Evolutionary conservation across 2,329 filamentous ascomycete genomes (phyloP).

Genomic region (Xylariaceae sp.): DNA sequence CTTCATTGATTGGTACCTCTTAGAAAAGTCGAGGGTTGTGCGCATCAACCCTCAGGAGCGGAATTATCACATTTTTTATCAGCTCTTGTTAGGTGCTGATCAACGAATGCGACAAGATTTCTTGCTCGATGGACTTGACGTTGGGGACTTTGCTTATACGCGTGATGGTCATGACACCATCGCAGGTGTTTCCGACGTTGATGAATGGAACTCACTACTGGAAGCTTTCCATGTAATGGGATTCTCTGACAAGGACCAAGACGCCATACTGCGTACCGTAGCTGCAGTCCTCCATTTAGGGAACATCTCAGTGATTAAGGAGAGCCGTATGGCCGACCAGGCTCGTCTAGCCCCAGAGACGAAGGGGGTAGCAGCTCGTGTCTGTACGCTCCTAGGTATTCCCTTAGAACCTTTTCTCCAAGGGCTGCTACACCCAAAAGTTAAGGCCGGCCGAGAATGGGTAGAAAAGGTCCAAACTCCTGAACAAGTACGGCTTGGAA

Average conservation of each 20-base stretch:
- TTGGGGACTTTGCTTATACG: conserved; percentile 91
- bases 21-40: conserved; percentile 98
- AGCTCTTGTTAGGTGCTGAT: conserved; percentile 86
- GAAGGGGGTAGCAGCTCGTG: conserved; percentile 74
- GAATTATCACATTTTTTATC: conserved; percentile 98
- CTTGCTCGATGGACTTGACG: conserved; percentile 73
- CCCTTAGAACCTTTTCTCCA: conserved; percentile 84
- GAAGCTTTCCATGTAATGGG: conserved; percentile 96
- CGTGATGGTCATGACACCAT: conserved; percentile 91
- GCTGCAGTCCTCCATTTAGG: conserved; percentile 92
- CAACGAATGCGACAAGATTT: conserved; percentile 75
- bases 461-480: conserved; percentile 98
- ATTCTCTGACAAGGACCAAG: conserved; percentile 84
- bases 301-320: conserved; percentile 87
- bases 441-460: conserved; percentile 97
- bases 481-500: conserved; percentile 87
- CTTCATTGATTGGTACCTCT: conserved; percentile 97
- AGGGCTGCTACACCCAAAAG: conserved; percentile 86
- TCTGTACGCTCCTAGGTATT: conserved; percentile 85
- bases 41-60: conserved; percentile 85
- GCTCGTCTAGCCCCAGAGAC: conserved; percentile 80
- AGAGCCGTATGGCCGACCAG: conserved; percentile 89
- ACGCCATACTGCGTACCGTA: conserved; percentile 82
- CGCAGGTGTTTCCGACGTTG: conserved; percentile 83
- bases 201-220: conserved; percentile 88